Conservation (phyloP, 2,329 filamentous ascomycete species). For the Botryosphaeria dothidea region DNA sequence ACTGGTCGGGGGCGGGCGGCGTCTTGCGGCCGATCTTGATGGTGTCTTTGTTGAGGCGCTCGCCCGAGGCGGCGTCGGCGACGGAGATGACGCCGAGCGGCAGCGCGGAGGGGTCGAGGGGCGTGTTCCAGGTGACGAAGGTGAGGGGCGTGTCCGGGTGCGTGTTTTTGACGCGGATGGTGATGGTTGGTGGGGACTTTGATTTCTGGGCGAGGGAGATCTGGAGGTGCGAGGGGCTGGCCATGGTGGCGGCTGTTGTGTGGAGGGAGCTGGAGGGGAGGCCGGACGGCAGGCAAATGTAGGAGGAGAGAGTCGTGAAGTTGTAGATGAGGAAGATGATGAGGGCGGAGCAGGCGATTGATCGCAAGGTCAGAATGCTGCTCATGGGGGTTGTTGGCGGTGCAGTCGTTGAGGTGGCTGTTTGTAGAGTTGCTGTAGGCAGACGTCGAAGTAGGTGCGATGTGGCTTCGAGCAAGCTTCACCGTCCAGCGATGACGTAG, state of each 20-base stretch:
- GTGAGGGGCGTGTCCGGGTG: slow-evolving; percentile 36
- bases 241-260: slow-evolving; percentile 34
- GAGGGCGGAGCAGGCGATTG: not conserved
- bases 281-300: not conserved
- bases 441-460: not conserved
- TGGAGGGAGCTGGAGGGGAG: slow-evolving; percentile 15
- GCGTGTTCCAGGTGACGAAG: slow-evolving; percentile 42
- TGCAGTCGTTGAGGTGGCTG: slow-evolving; percentile 28
- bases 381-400: not conserved
- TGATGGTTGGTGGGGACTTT: slow-evolving; percentile 32
- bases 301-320: slow-evolving; percentile 30
- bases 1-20: slow-evolving; percentile 37
- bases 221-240: slow-evolving; percentile 35
- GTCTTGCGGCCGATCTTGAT: slow-evolving; percentile 34
- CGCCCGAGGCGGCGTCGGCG: slow-evolving; percentile 28
- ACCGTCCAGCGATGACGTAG: not conserved
- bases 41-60: slow-evolving; percentile 29
- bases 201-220: slow-evolving; percentile 33
- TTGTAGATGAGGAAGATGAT: slow-evolving; percentile 32
- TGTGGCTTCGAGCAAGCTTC: not conserved
- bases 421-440: slow-evolving; percentile 23
- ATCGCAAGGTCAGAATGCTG: not conserved
- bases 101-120: slow-evolving; percentile 39
- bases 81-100: slow-evolving; percentile 41
- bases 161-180: slow-evolving; percentile 40